Base-by-base conservation (phyloP, 805 yeast species). In the Nakazawaea holstii region DNA sequence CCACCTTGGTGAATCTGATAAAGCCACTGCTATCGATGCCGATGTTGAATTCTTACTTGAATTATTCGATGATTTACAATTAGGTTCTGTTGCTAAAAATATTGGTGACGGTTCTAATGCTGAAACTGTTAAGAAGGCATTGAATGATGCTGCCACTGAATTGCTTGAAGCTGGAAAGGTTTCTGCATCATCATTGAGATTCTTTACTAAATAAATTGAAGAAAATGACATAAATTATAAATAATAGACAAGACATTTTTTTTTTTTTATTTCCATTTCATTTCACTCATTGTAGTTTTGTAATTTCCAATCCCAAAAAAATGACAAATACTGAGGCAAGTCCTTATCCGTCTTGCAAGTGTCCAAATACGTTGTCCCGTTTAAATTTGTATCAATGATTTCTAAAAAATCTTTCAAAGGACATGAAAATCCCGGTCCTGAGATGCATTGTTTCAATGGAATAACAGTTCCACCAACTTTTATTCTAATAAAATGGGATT, bases 11-110 rank as follows among this genome's bases (percentile, higher is more conserved):
- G 89, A 84, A 59, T 85, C 82, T 50, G 79, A 69, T 52, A 79
- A 79, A 52, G 76, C 92, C 42, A 73, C 79, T 50, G 68, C 71
- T 50, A 83, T 86, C 56, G 95, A 87, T 54, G 80, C 80, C 51
- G 98, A 94, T 65, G 67, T 89, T 55, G 95, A 84, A 54, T 72
- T 81, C 53, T 73, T 94, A 56, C 76, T 91, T 56, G 97, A 88
- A 49, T 69, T 81, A 53, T 75, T 94, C 54, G 88, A 86, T 61
- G 99, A 92, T 62, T 69, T 77, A 39, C 82, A 84, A 66, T 79
- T 92, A 62, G 81, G 78, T 45, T 80, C 76, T n/a, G 80, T 86
- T 59, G 92, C 96, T 48, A 71, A 67, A 28, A 82, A 82, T 72
- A 69, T 87, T 51, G 68, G 72, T 53, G 78, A 73, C 46, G 80